A percentile compares a stretch with the other conserved stretches of the same genome.
Evolutionary conservation across 164 flowering plant species (phyloP).

Genomic region (Hamamelis virginiana): DNA sequence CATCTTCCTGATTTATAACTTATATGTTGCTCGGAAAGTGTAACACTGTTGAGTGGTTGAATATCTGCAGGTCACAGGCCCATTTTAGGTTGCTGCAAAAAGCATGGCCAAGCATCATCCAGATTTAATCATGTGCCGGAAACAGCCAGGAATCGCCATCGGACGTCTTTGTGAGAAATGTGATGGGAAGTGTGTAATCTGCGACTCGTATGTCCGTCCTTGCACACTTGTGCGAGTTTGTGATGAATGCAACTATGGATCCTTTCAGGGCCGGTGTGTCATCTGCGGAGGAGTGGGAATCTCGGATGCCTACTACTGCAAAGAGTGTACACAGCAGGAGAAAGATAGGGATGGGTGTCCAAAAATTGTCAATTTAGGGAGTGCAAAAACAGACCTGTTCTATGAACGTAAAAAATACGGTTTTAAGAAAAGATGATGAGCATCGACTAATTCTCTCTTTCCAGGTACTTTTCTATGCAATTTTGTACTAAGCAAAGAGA

Average conservation of each 20-base stretch:
- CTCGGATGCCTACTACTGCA: constrained; percentile 90
- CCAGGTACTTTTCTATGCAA: background rate
- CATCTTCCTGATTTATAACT: background rate
- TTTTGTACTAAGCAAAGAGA: background rate
- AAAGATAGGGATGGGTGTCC: constrained; percentile 87
- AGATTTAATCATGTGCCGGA: constrained; percentile 69
- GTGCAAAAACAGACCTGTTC: constrained; percentile 84
- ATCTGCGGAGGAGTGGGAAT: constrained; percentile 92
- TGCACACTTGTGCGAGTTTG: constrained; percentile 79
- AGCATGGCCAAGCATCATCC: constrained; percentile 77
- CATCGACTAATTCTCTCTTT: background rate
- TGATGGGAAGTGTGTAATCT: constrained; percentile 66
- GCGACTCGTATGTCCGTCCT: constrained; percentile 76
- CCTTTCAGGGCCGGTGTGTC: constrained; percentile 76
- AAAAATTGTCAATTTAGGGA: constrained; percentile 82
- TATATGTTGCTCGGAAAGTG: background rate
- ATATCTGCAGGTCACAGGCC: background rate
- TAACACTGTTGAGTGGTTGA: background rate
- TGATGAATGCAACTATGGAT: constrained; percentile 93
- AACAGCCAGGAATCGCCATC: constrained; percentile 74
- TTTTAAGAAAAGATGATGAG: constrained; percentile 67
- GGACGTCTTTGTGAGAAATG: constrained; percentile 67
- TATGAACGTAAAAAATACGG: constrained; percentile 89
- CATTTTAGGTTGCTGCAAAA: constrained; percentile 4
- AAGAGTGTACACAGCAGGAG: constrained; percentile 90